Evolutionary conservation across 305 asterid species (phyloP).

Genomic region (Plantago rigida): DNA sequence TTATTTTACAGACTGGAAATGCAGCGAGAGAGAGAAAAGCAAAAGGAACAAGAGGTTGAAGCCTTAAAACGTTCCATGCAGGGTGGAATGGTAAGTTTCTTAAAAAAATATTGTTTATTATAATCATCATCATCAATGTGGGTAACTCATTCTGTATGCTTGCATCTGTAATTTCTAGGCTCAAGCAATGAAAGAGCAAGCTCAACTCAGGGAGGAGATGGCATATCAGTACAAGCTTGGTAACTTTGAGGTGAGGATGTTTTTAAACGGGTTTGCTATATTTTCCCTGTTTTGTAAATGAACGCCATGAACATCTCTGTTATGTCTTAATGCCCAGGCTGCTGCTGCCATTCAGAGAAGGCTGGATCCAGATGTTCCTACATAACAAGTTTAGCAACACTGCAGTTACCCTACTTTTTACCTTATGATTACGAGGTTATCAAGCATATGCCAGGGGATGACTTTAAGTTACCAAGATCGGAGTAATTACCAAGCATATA

Average conservation of each 20-base stretch:
- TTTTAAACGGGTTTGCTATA: neutral
- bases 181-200: constrained; percentile 98
- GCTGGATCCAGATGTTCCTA: constrained; percentile 83
- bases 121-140: neutral
- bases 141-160: constrained; percentile 1
- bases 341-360: constrained; percentile 96
- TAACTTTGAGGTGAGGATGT: constrained; percentile 63
- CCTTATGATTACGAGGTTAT: neutral
- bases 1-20: constrained; percentile 55
- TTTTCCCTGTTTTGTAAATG: neutral
- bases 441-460: constrained; percentile 13
- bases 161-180: constrained; percentile 40
- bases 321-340: constrained; percentile 41
- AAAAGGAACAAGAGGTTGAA: constrained; percentile 67
- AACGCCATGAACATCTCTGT: neutral
- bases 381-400: constrained; percentile 28
- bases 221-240: constrained; percentile 90
- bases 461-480: neutral
- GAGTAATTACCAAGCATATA: too few relatives aligned
- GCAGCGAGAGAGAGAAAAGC: constrained; percentile 66
- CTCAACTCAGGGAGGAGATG: constrained; percentile 93
- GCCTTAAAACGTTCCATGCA: constrained; percentile 70
- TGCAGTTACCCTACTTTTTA: neutral
- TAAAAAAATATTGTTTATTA: neutral
- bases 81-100: constrained; percentile 70